Evolutionary conservation across 2,329 filamentous ascomycete genomes (phyloP).

Genomic region (Apiospora aurea): DNA sequence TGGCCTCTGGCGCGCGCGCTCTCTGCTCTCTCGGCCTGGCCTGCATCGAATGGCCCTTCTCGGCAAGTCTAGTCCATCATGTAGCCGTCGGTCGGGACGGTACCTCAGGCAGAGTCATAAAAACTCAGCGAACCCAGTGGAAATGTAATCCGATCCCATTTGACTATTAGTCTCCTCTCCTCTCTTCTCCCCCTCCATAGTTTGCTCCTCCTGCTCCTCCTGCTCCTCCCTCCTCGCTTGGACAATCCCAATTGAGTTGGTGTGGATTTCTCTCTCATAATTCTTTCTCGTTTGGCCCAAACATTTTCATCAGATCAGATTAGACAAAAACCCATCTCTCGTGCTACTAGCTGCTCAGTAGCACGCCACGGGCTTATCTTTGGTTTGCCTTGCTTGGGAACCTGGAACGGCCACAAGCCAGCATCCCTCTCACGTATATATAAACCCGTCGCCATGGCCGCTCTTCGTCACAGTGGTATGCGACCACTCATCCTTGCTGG

Average conservation of each 20-base stretch:
- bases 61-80: conserved; percentile 1
- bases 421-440: background rate
- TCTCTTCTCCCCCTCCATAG: background rate
- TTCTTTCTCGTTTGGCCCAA: conserved; percentile 5
- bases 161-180: background rate
- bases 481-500: conserved; percentile 35
- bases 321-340: background rate
- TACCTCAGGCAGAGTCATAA: background rate
- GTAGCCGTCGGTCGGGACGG: background rate
- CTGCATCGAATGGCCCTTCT: background rate
- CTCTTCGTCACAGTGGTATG: conserved; percentile 39
- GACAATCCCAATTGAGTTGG: conserved; percentile 24
- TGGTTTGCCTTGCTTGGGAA: background rate
- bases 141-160: conserved; percentile 20
- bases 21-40: background rate
- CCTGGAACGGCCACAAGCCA: conserved; percentile 6
- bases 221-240: conserved; percentile 21
- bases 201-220: conserved; percentile 8
- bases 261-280: conserved; percentile 19
- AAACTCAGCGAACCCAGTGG: background rate
- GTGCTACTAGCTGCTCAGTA: background rate
- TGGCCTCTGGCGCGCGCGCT: background rate
- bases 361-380: background rate
- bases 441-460: conserved; percentile 35
- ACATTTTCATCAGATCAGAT: background rate